Percentiles rank a stretch among this genome's conserved stretches.
phyloP scores from a whole-genome alignment of 129 eudicot genomes.

The Ambrosia trifida region DNA sequence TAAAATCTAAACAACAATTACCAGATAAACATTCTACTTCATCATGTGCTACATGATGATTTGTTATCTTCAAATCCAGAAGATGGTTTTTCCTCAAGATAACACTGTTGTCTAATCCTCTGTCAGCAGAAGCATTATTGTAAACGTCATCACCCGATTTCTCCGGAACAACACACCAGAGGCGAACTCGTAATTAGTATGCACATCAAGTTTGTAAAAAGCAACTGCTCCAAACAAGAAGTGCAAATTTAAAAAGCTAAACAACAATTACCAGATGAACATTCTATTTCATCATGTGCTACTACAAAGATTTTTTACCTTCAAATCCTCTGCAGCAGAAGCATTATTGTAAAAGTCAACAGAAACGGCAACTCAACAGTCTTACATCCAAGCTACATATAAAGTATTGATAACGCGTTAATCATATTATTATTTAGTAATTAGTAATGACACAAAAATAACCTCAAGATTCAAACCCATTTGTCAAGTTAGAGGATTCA shows the following conservation, averaged over 20 bases:
- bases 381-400: conserved; percentile 19
- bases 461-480: not conserved
- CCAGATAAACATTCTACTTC: conserved; percentile 16
- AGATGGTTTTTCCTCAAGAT: conserved; percentile 13
- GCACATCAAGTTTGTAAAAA: conserved; percentile 6
- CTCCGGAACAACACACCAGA: too few species aligned
- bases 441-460: not conserved
- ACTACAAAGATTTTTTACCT: conserved; percentile 19
- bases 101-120: not conserved
- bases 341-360: conserved; percentile 17
- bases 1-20: conserved; percentile 23
- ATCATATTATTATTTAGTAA: not conserved
- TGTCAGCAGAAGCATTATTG: conserved; percentile 12
- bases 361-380: not conserved
- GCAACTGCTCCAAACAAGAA: conserved; percentile 9
- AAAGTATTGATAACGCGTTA: conserved; percentile 2
- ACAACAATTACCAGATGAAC: conserved; percentile 27
- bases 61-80: conserved; percentile 22
- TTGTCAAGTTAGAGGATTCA: not conserved
- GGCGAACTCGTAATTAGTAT: not conserved
- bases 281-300: conserved; percentile 12
- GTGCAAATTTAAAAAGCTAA: conserved; percentile 11
- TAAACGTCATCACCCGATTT: not conserved
- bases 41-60: conserved; percentile 12
- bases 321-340: conserved; percentile 14